Percentiles rank a stretch among this genome's conserved stretches.
Conservation (phyloP, 2,329 filamentous ascomycete species). For the Lecanicillium sp. region DNA sequence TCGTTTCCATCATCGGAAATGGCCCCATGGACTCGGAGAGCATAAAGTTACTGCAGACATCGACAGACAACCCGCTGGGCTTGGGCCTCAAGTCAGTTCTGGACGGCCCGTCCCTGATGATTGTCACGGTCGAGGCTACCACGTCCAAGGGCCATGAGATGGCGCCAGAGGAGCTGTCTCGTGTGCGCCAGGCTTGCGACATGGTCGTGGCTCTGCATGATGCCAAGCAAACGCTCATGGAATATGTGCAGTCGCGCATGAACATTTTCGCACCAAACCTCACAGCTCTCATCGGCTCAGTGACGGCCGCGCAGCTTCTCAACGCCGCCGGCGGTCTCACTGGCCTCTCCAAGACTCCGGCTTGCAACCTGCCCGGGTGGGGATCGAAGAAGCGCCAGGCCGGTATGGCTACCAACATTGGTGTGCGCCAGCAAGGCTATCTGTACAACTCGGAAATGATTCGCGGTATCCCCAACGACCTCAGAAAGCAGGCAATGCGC, state of each 20-base stretch:
- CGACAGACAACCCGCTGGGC: conserved; percentile 70
- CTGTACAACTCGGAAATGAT: conserved; percentile 90
- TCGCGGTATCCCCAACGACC: conserved; percentile 71
- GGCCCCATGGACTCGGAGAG: conserved; percentile 74
- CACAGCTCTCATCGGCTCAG: conserved; percentile 80
- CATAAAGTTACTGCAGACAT: conserved; percentile 72
- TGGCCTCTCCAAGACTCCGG: conserved; percentile 82
- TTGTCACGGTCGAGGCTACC: conserved; percentile 89
- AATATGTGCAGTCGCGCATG: conserved; percentile 97
- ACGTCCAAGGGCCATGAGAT: conserved; percentile 78
- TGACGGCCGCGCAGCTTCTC: conserved; percentile 92
- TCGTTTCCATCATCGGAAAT: conserved; percentile 88
- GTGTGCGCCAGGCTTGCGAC: conserved; percentile 70
- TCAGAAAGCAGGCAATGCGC: conserved; percentile 89
- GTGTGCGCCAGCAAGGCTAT: conserved; percentile 84
- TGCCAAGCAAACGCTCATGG: conserved; percentile 78
- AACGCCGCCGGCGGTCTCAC: conserved; percentile 87
- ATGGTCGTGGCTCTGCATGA: conserved; percentile 83
- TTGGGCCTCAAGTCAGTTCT: conserved; percentile 71
- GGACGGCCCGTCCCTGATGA: conserved; percentile 87
- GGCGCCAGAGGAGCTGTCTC: conserved; percentile 63
- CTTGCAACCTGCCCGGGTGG: conserved; percentile 86
- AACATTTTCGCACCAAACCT: conserved; percentile 92
- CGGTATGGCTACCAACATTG: conserved; percentile 87
- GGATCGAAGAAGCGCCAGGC: conserved; percentile 82